Base-by-base conservation (phyloP, 352 stramenopile species). In the Globisporangium ultimum region DNA sequence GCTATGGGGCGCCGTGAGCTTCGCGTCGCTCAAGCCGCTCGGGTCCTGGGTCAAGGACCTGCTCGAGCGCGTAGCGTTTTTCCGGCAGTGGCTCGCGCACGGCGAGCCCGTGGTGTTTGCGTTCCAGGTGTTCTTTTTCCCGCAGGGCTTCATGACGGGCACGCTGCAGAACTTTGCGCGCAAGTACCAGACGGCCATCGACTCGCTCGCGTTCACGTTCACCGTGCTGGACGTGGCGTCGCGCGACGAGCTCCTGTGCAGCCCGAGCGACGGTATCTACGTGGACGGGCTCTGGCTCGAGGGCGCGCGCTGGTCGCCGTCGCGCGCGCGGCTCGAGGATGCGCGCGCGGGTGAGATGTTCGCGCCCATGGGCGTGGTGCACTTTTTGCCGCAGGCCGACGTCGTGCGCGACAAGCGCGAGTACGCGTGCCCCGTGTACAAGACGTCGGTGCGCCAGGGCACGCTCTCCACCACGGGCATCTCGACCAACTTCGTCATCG, bases 111-210 rank as follows among this genome's bases (percentile, higher is more conserved):
- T 81, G 0, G 80, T 89, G 15, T 98, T 98, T 62, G 78, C 88
- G 22, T 76, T 98, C 9, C 88, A 92, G 47, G 90, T 95, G 3
- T 98, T 98, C 68, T 98, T 98, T 75, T 98, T 98, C 61, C 95
- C 93, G 1, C 94, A 98, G 65, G 80, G 94, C 17, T 98, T 98
- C 71, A 98, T 98, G 92, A 98, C 95, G 6, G 94, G 89, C 40
- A 97, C 88, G 17, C 66, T 98, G 34, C 94, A 98, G 63, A 98
- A 96, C 50, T 98, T 96, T 74, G 92, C 94, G 7, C 76, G 95
- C 43, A 98, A 98, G 66, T 98, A 98, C 72, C 82, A 95, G 55
- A 87, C 97, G 18, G 90, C 95, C 9, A 98, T 98, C 66, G 95
- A 98, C 68, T 96, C 88, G 15, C 72, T 98, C 12, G 79, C 73